Base-by-base conservation (phyloP, 1,284 basidiomycete species). In the Naganishia albida region DNA sequence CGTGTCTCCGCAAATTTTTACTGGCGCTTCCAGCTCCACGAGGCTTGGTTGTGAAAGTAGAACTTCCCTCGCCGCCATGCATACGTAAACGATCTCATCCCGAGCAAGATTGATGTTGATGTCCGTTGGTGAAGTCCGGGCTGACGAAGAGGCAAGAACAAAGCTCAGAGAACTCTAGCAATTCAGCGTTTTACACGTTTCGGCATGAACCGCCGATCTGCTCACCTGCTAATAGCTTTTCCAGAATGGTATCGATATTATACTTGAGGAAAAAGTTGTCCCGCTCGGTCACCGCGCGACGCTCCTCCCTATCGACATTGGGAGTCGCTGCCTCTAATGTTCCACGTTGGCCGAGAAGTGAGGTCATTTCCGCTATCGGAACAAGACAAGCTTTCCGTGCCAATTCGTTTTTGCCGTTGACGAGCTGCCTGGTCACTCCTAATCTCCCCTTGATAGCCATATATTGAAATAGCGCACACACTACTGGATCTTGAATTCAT, bases 101-200 rank as follows among this genome's bases (percentile, higher is more conserved):
- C 99, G 98, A 70, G 99, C 84, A 75, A 91, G 93, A 65, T 96
- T 86, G 25, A 91, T 91, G 80, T 96, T 97, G 82, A 88, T 91
- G 73, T 98, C 90, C 84, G 99, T 99, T 77, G 93, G 93, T 13
- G 90, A 91, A 78, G 98, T 99, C 7, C 96, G 96, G 2, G 96
- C 93, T 65, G 20, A 20, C 8, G 30, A 1, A n/a, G 10, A 10
- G 34, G 34, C 34, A n/a, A n/a, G 34, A 6, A 34, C 4, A 34
- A 34, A 6, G 34, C 34, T 6, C 4, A 34, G 6, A 4, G 10
- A 34, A 34, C 10, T 34, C 10, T 10, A 34, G 34, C 4, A 6
- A 34, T 10, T 10, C 34, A 4, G 34, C 4, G 6, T 34, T 34
- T 34, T 34, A 10, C 6, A 34, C 34, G 10, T 34, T 6, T 4